A percentile compares a stretch with the other conserved stretches of the same genome.
These are phyloP conservation scores for Talaromyces sp. DNA, from an alignment of 2,329 filamentous ascomycete genomes.

Conservation along the genomic window DNA sequence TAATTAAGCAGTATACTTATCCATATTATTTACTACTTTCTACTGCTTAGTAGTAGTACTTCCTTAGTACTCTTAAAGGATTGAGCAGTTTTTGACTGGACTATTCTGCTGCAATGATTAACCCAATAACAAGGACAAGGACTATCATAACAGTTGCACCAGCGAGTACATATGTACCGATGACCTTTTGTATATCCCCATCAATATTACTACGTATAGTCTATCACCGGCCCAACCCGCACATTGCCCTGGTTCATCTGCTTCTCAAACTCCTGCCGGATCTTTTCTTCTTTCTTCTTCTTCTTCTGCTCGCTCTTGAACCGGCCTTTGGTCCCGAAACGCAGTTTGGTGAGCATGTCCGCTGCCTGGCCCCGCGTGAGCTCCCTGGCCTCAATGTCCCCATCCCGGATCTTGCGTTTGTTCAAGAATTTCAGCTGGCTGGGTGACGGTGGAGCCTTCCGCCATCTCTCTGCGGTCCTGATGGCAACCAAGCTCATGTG, in stretches of 20 bases:
- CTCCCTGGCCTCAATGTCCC: slow-evolving; percentile 54
- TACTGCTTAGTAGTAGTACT: too few species aligned
- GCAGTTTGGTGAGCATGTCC: slow-evolving; percentile 89
- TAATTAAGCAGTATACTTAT: too few species aligned
- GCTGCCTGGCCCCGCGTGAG: slow-evolving; percentile 74
- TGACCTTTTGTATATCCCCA: neutral
- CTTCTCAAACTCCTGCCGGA: slow-evolving; percentile 19
- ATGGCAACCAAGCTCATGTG: slow-evolving; percentile 66
- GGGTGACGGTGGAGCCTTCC: slow-evolving; percentile 55
- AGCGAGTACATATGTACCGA: too few species aligned
- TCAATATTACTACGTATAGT: neutral
- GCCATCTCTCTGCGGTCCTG: slow-evolving; percentile 61
- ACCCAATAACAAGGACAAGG: too few species aligned
- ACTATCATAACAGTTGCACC: too few species aligned
- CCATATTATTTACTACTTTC: too few species aligned
- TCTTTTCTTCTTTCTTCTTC: slow-evolving; percentile 31
- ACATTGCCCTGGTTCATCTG: slow-evolving; percentile 35
- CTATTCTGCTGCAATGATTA: too few species aligned
- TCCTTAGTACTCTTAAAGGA: too few species aligned
- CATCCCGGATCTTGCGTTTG: slow-evolving; percentile 41
- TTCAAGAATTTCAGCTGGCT: slow-evolving; percentile 53
- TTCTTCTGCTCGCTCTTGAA: slow-evolving; percentile 54
- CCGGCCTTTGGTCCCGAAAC: slow-evolving; percentile 66
- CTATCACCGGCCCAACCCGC: slow-evolving; percentile 39
- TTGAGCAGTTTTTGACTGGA: too few species aligned